Percentiles rank a stretch among this genome's conserved stretches.
Evolutionary conservation across 75 land plant genomes (phyloP).

Genomic region (Cupressus sempervirens): DNA sequence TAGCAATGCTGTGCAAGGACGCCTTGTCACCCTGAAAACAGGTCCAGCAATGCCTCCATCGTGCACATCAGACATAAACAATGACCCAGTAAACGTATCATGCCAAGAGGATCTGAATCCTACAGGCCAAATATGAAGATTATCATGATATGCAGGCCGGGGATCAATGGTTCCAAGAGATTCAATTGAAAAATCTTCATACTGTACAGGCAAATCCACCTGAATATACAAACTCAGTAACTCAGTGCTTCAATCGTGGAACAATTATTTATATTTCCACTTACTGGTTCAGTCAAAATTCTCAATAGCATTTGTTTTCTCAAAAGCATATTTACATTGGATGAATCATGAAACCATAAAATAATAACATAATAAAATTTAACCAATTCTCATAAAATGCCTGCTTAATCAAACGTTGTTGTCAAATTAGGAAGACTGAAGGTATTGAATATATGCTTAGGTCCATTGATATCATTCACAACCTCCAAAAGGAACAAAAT

Average conservation of each 20-base stretch:
- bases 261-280: background rate
- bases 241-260: background rate
- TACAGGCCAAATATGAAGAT: constrained; percentile 57
- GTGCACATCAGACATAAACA: constrained; percentile 64
- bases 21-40: constrained; percentile 66
- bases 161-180: constrained; percentile 54
- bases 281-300: background rate
- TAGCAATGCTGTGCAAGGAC: constrained; percentile 41
- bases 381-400: background rate
- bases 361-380: background rate
- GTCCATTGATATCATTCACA: background rate
- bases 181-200: constrained; percentile 68
- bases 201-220: constrained; percentile 65
- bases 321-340: background rate
- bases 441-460: background rate
- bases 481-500: background rate
- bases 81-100: constrained; percentile 82
- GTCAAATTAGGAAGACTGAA: background rate
- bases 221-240: constrained; percentile 20
- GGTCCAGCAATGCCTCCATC: constrained; percentile 78
- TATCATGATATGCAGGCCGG: constrained; percentile 55
- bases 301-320: background rate
- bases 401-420: background rate
- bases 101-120: constrained; percentile 83
- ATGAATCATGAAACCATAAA: background rate